Base-by-base conservation (phyloP, 352 stramenopile species). In the Globisporangium radiosum region DNA sequence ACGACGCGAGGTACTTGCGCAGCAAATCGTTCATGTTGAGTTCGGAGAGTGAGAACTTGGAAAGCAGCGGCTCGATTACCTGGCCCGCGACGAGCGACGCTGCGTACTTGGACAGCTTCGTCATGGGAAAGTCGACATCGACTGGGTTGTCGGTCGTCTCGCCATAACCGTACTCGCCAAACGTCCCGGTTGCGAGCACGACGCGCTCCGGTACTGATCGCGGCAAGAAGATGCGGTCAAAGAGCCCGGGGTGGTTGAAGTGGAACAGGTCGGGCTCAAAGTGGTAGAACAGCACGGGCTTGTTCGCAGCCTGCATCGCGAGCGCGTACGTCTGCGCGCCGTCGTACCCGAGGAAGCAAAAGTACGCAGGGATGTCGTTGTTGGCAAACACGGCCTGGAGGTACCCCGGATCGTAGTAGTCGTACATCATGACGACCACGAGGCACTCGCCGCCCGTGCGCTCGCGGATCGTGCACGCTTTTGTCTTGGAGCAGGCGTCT, bases 301-400 rank as follows among this genome's bases (percentile, higher is more conserved):
- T 25, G 25, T 0, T 63, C 60, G 7, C 59, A 54, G 5, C 47
- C 44, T 74, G 70, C 40, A 60, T 63, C 1, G 75, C 65, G 9
- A 73, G 48, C 5, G 66, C 73, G 47, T 76, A 85, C 8, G 64
- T 37, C 14, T 72, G 60, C 9, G 79, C 58, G 9, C 55, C 71
- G 7, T 55, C 63, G 44, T 82, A 81, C 0, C 74, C 74, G 19
- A 84, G 49, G 51, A 86, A 88, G 62, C 76, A 88, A 42, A 88
- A 85, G 65, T 87, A 88, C 0, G 78, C 72, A 3, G 76, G 76
- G 9, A 88, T 71, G 9, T 64, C 57, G 11, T 77, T 45, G 65
- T 87, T 88, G 14, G 63, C 58, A 14, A 87, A 45, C 13, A 75
- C 57, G 0, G 76, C 64, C 48, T 81, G 73, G 36, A 84, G 65